These are phyloP conservation scores for Metschnikowia anglica DNA, from an alignment of 805 yeast species.

Conservation along the genomic window DNA sequence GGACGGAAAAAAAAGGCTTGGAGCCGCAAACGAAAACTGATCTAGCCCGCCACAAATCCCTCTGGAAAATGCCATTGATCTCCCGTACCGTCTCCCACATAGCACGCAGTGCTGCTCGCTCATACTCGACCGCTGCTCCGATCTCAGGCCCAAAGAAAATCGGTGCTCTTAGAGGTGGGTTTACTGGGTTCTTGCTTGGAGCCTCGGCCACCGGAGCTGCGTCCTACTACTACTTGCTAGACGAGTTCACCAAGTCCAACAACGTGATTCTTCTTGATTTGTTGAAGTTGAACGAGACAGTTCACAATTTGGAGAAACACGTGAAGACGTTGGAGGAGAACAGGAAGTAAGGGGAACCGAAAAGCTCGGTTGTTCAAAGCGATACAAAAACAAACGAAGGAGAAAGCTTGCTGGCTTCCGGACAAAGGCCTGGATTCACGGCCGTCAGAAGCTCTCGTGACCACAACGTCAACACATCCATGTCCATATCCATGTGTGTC, in stretches of 20 bases:
- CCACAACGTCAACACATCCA: no score
- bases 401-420: neutral
- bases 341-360: slow-evolving; percentile 16
- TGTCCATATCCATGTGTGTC: neutral
- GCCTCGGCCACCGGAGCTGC: slow-evolving; percentile 71
- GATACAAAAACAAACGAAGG: no score
- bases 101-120: slow-evolving; percentile 23
- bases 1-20: neutral
- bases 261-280: slow-evolving; percentile 75
- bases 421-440: no score
- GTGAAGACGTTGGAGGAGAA: slow-evolving; percentile 58
- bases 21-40: neutral
- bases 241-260: slow-evolving; percentile 73
- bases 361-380: no score
- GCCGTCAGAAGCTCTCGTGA: no score
- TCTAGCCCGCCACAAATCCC: neutral
- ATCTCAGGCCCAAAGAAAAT: slow-evolving; percentile 32
- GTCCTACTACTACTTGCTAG: slow-evolving; percentile 74
- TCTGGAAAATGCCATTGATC: slow-evolving; percentile 4
- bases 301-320: slow-evolving; percentile 65
- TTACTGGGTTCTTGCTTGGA: slow-evolving; percentile 79
- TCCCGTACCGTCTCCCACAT: slow-evolving; percentile 11
- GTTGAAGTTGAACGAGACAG: slow-evolving; percentile 63
- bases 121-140: slow-evolving; percentile 29
- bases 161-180: slow-evolving; percentile 47